phyloP scores from a whole-genome alignment of 2,329 filamentous ascomycete species.

The Fusarium sp. region DNA sequence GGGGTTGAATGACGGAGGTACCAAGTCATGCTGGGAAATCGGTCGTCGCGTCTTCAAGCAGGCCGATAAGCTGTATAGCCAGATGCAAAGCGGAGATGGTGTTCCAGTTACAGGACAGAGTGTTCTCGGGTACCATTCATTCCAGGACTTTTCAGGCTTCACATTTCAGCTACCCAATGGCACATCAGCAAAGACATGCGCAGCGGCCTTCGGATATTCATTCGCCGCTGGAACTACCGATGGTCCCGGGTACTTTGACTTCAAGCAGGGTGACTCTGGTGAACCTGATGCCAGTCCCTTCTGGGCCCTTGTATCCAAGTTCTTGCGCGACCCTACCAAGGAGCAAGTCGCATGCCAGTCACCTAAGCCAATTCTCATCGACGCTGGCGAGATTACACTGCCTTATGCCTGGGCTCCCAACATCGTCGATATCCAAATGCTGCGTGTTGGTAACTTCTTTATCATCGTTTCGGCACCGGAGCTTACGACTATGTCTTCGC shows the following conservation, averaged over 20 bases:
- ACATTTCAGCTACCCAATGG: neutral
- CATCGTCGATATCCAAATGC: neutral
- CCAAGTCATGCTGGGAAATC: constrained; percentile 7
- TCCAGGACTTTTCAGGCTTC: neutral
- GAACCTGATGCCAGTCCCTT: neutral
- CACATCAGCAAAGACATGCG: neutral
- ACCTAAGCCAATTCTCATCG: neutral
- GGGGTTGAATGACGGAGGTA: neutral
- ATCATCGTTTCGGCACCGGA: neutral
- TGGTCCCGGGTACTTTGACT: constrained; percentile 3
- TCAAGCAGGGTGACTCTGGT: neutral
- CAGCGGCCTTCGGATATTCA: neutral
- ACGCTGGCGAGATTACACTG: neutral
- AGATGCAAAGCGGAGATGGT: neutral
- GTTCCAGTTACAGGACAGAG: neutral
- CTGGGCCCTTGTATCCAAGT: constrained; percentile 3
- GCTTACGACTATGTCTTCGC: neutral
- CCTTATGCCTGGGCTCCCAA: constrained; percentile 11
- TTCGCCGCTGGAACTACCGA: constrained; percentile 10
- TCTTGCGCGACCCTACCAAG: neutral
- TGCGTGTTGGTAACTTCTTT: constrained; percentile 5
- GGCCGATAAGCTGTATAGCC: neutral
- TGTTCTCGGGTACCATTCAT: constrained; percentile 3
- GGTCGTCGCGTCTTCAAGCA: neutral
- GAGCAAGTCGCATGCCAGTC: neutral